Evolutionary conservation across 257 asterid genomes (phyloP).

Genomic region (Henckelia pumila): DNA sequence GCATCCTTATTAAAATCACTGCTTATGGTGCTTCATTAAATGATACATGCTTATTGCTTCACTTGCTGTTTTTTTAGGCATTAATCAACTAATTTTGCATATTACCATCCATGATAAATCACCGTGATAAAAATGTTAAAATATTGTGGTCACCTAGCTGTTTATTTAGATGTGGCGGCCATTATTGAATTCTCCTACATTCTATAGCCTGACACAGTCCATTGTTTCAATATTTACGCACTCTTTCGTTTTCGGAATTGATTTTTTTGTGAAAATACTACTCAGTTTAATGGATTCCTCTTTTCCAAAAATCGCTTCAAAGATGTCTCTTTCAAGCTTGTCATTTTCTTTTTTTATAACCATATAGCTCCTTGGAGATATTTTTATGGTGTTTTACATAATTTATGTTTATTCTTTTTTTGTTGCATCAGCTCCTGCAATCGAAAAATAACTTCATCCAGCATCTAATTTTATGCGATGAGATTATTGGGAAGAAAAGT

Average conservation of each 20-base stretch:
- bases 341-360: background rate
- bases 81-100: background rate
- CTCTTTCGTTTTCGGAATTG: background rate
- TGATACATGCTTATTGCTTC: slow-evolving; percentile 15
- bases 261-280: background rate
- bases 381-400: background rate
- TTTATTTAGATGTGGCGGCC: slow-evolving; percentile 18
- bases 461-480: background rate
- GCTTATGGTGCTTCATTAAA: slow-evolving; percentile 9
- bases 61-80: background rate
- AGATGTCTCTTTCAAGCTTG: slow-evolving; percentile 1
- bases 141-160: slow-evolving; percentile 6
- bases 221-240: background rate
- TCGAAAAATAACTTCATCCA: background rate
- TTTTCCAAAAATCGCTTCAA: background rate
- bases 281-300: slow-evolving; percentile 1
- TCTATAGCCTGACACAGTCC: background rate
- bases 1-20: slow-evolving; percentile 12
- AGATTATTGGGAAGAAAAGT: background rate
- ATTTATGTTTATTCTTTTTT: background rate
- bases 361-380: slow-evolving; percentile 1
- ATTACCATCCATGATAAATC: background rate
- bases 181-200: background rate
- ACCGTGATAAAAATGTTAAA: background rate
- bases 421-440: background rate